Base-by-base conservation (phyloP, 148 eudicot genomes). In the Cornus suecica region DNA sequence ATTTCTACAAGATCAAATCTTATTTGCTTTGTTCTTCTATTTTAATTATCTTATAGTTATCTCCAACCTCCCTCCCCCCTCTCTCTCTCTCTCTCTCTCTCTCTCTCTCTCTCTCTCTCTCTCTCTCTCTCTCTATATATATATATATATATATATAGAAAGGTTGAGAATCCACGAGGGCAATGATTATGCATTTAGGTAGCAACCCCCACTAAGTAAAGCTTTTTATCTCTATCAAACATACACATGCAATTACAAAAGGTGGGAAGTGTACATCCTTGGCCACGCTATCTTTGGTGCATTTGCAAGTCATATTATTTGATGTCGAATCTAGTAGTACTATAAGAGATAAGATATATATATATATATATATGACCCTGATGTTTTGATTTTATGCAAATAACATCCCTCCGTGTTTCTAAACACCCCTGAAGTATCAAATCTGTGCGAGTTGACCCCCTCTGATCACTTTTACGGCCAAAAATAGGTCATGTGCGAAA, bases 181-280 rank as follows among this genome's bases (percentile, higher is more conserved):
- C 87, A 84, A 84, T 84, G 68, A 84, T 84, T 78, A 64, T 51
- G 32, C 32, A 31, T 25, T 27, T 80, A 63, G n/a, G n/a, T n/a
- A 69, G 69, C 42, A 23, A 27, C 11, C 45, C 37, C 69, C 58
- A 31, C 27, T 51, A 45, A 58, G 62, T 58, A 58, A 18, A 58
- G 62, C 28, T 27, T 13, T 51, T 51, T 51, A 67, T 54, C 74
- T 22, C 73, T 76, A 51, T 37, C 42, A 11, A 48, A 13, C 54
- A 48, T 66, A 74, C 84, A 84, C 82, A 84, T 81, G 84, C 87
- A 74, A 77, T 72, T 76, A 76, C 79, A 66, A 67, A 76, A 74
- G 54, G 54, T 48, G 54, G 54, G 15, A 13, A 48, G 15, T 14
- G 4, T 48, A 13, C 4, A 48, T 48, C 15, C 15, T 13, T 48